Base-by-base conservation (phyloP, 495 filamentous ascomycete genomes). In the Glarea lozoyensis region DNA sequence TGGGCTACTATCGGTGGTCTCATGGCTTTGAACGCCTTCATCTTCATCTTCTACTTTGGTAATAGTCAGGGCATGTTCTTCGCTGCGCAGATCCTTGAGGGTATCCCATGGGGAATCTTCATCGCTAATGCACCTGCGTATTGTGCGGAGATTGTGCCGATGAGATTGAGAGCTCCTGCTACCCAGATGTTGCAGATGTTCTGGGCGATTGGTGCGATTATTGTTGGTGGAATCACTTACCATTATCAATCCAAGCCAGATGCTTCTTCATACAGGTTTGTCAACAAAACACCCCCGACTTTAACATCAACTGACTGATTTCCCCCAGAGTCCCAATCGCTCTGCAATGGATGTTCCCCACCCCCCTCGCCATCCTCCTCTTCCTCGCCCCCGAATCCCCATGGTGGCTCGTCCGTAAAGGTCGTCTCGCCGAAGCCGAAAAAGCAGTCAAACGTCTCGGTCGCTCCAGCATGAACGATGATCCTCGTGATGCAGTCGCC, bases 41-140 rank as follows among this genome's bases (percentile, higher is more conserved):
- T 76, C 37, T 76, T 73, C 60, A 66, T 79, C 45, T 58, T 64
- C 3, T 76, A 79, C 68, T 82, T 82, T 29, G 78, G 81, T 17
- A 59, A 65, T 4, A 76, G 62, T 43, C 66, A 82, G 27, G 54
- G 72, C 21, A 56, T 77, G 4, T 66, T 88, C 32, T 62, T 82
- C 7, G 75, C 72, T 2, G 82, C 74, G 18, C 78, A 81, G 54
- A 71, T 87, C 25, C 66, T 88, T 37, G 76, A 77, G 42, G 82
- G 83, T 43, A 72, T 88, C 42, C 78, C 82, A 1, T 87, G 82
- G 82, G 84, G 84, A 40, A 61, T 75, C 29, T 78, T 74, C 59
- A 66, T 69, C 32, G 73, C 70, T 11, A 60, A 72, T 43, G 68
- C 64, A 0, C 64, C 68, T 0, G 60, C 73, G 0, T 78, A 78